Base-by-base conservation (phyloP, 2,329 filamentous ascomycete species). In the Monosporascus sp. region DNA sequence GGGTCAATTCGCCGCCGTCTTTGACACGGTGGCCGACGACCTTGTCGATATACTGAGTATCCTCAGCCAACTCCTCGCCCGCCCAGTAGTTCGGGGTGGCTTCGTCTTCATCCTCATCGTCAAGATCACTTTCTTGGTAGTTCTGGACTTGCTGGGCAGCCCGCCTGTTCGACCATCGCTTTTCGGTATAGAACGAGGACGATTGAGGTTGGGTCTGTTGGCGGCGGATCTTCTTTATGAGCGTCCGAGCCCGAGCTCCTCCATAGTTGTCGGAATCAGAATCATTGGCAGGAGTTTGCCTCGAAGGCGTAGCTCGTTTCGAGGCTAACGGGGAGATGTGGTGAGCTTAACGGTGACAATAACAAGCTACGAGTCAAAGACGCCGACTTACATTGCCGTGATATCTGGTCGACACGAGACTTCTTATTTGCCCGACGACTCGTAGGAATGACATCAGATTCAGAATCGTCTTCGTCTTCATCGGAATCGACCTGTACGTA, bases 151-250 rank as follows among this genome's bases (percentile, higher is more conserved):
- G 66, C 67, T 90, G 90, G 16, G 88, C 88, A 51, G 91, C 89
- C 58, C 90, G 88, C 55, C 93, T 82, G 51, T 87, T 94, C 7
- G 92, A 96, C 82, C 96, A 97, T 59, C 93, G 88, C 66, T 96
- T 89, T 73, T 96, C 92, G 53, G 83, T 82, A 62, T 87, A 82
- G 5, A 85, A 78, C 7, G 88, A 80, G 41, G 83, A 80, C 14
- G 84, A 81, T 63, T 86, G 82, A 24, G 85, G 80, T 67, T 91
- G 65, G 31, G 51, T 81, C 54, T 86, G 78, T 66, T 88, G 83
- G 56, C 87, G 85, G 52, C 87, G 88, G 56, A 90, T 89, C 69
- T 90, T 92, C 73, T 92, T 94, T 59, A 81, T 85, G 41, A 78
- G 72, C 53, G 78, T 85, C 62, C 85, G 87, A 55, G 82, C 84